Base-by-base conservation (phyloP, 139 green algal genomes). In the Klebsormidium nitens region DNA sequence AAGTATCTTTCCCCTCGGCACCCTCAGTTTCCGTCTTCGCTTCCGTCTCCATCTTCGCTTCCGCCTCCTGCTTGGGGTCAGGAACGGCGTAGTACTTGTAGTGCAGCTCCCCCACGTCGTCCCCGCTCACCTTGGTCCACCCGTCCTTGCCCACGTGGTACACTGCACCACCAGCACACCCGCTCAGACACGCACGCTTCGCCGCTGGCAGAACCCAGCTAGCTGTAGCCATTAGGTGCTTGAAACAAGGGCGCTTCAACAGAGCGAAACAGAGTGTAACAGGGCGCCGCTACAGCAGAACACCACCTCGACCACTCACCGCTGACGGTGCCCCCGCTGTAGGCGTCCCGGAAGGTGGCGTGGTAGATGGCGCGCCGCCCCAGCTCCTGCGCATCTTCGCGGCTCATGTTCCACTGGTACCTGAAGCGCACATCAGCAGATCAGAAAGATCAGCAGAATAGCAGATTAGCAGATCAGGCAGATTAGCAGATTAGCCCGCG, bases 281-380 rank as follows among this genome's bases (percentile, higher is more conserved):
- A 38, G 11, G 11, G 46, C 0, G 8, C n/a, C n/a, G n/a, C n/a
- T n/a, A n/a, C n/a, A n/a, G n/a, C n/a, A n/a, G n/a, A n/a, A n/a
- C n/a, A n/a, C n/a, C 68, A 90, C 87, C 87, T 8, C 42, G 42
- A 14, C 42, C 49, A 61, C 67, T 32, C 36, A 68, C 67, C 67
- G 63, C 86, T 94, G 57, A 96, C 93, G 8, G 90, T 98, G 57
- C 95, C 95, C 42, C 95, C 95, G 36, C 83, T 93, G 26, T 89
- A 89, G n/a, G 91, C 91, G 79, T 99, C 95, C 5, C 95, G 81
- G 82, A 97, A 99, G 31, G 91, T 96, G 49, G 95, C 95, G 76
- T 99, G 95, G 83, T 97, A 99, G 79, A 99, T 99, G 49, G 95
- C 81, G 4, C 93, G 75, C 47, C 84, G 81, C 4, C 86, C 95